These are phyloP conservation scores for Quaeritorhiza haematococci DNA, from an alignment of 371 early-diverging fungal species.

Conservation along the genomic window DNA sequence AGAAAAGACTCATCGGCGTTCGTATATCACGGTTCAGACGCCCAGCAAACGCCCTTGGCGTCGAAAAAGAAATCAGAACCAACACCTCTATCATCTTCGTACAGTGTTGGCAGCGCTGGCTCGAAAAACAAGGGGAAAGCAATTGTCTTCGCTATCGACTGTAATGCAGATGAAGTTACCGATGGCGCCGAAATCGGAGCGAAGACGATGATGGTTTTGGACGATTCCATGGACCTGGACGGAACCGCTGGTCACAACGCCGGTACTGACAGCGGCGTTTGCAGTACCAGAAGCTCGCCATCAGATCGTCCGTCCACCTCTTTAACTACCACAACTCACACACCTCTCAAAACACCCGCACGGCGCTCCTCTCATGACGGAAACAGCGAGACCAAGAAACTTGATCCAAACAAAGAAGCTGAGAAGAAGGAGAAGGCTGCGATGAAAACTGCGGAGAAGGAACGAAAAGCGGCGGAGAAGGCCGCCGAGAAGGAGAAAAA, in stretches of 20 bases:
- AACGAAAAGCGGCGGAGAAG: conserved; percentile 37
- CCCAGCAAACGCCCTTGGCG: no score
- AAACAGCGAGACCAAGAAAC: conserved; percentile 3
- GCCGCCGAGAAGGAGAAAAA: conserved; percentile 29
- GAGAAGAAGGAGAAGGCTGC: conserved; percentile 30
- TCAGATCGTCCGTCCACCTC: background rate
- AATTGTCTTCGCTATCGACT: no score
- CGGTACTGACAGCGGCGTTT: background rate
- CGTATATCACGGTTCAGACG: no score
- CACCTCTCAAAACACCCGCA: background rate
- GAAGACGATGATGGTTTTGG: no score
- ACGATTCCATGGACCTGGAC: no score
- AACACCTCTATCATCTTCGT: no score
- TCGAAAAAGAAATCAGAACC: no score
- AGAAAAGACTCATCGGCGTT: no score
- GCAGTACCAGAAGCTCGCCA: background rate
- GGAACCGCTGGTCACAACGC: conserved; percentile 11
- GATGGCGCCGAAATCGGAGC: no score
- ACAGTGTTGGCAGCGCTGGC: no score
- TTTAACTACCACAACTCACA: background rate
- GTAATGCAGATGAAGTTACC: no score
- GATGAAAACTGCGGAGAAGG: conserved; percentile 38
- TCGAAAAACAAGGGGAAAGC: no score
- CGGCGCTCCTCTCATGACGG: background rate
- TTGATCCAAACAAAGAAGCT: conserved; percentile 9